phyloP scores from a whole-genome alignment of 2,329 filamentous ascomycete genomes.

The Fusarium sp. region DNA sequence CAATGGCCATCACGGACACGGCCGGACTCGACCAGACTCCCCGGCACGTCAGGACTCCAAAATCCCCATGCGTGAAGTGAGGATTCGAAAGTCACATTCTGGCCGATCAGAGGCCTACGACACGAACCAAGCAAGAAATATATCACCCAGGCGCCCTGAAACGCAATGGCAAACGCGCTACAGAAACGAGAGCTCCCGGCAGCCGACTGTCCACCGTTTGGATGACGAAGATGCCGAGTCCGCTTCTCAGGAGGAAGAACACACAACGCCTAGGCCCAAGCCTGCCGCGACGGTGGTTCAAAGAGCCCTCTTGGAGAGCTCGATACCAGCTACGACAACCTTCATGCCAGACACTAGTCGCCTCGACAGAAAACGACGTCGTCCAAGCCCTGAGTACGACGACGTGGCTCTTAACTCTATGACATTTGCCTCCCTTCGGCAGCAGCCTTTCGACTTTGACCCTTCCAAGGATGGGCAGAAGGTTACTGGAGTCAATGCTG shows the following conservation, averaged over 20 bases:
- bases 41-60: constrained; percentile 43
- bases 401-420: constrained; percentile 63
- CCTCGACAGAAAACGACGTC: constrained; percentile 52
- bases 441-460: constrained; percentile 65
- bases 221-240: constrained; percentile 37
- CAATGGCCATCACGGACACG: constrained; percentile 22
- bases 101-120: constrained; percentile 34
- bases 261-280: constrained; percentile 37
- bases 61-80: constrained; percentile 52
- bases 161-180: constrained; percentile 31
- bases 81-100: constrained; percentile 39
- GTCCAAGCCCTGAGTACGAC: constrained; percentile 62
- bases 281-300: constrained; percentile 25
- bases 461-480: constrained; percentile 55
- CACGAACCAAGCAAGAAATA: constrained; percentile 32
- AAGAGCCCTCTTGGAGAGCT: constrained; percentile 35
- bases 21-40: constrained; percentile 34
- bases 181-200: constrained; percentile 24
- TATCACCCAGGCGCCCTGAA: constrained; percentile 39
- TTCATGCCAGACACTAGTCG: constrained; percentile 1
- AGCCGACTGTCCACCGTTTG: constrained; percentile 28
- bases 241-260: constrained; percentile 35
- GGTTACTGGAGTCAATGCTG: constrained; percentile 47
- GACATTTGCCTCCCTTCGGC: constrained; percentile 59
- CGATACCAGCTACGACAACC: constrained; percentile 32